phyloP scores from a whole-genome alignment of 345 rosid species.

The Camelina sativa region DNA sequence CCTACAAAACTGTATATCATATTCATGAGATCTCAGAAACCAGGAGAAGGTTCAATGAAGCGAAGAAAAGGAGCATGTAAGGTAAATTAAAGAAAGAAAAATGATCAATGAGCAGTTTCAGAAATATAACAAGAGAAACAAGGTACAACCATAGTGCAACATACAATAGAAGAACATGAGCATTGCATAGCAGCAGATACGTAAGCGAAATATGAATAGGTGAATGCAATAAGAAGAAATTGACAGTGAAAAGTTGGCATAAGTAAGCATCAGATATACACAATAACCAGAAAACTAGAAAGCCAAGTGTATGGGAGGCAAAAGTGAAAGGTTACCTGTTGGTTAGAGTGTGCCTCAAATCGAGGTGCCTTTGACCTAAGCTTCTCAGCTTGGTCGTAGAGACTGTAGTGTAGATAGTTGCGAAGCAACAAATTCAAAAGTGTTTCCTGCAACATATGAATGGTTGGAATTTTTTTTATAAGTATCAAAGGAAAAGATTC shows the following conservation, averaged over 20 bases:
- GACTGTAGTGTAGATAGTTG: conserved; percentile 80
- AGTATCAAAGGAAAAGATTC: conserved; percentile 16
- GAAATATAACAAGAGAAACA: not conserved
- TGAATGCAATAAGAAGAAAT: not conserved
- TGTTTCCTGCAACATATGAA: conserved; percentile 69
- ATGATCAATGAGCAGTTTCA: not conserved
- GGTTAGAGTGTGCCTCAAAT: conserved; percentile 94
- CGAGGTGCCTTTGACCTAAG: conserved; percentile 85
- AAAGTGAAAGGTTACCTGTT: conserved; percentile 56
- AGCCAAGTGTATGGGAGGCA: not conserved
- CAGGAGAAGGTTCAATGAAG: not conserved
- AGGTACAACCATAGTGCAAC: not conserved
- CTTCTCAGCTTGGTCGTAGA: conserved; percentile 92
- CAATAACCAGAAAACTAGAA: not conserved
- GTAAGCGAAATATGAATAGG: not conserved
- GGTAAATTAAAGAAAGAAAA: not conserved
- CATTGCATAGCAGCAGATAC: not conserved
- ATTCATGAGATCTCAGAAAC: conserved; percentile 5
- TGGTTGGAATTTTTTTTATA: not conserved
- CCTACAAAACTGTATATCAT: conserved; percentile 70
- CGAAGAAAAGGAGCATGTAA: not conserved
- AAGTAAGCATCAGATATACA: not conserved
- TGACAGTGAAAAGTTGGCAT: conserved; percentile 1
- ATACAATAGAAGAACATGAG: not conserved
- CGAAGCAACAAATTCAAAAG: conserved; percentile 81